These are phyloP conservation scores for Pythium chondricola DNA, from an alignment of 352 stramenopile species.

Conservation along the genomic window DNA sequence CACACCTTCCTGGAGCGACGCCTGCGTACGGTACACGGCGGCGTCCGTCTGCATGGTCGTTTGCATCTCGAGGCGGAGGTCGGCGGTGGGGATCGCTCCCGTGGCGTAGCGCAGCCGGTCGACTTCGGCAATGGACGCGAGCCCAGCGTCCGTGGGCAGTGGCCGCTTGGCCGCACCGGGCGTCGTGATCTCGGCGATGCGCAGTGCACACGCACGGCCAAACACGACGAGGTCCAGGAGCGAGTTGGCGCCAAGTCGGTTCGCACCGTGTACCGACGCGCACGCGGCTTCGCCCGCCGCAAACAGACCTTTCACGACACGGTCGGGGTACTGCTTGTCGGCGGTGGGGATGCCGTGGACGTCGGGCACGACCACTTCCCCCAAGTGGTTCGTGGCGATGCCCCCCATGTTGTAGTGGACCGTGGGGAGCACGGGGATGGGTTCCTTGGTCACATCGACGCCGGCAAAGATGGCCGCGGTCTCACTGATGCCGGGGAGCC, in stretches of 20 bases:
- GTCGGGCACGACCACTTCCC: conserved; percentile 86
- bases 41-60: conserved; percentile 52
- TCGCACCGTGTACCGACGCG: conserved; percentile 95
- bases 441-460: conserved; percentile 97
- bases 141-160: conserved; percentile 77
- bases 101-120: conserved; percentile 88
- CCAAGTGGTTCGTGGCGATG: conserved; percentile 94
- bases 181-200: conserved; percentile 92
- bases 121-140: conserved; percentile 84
- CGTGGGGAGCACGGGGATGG: conserved; percentile 95
- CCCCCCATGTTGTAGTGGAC: conserved; percentile 99
- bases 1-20: conserved; percentile 76
- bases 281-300: conserved; percentile 93
- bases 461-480: conserved; percentile 96
- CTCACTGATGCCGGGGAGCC: conserved; percentile 94
- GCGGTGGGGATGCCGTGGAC: conserved; percentile 59
- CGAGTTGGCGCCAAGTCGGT: conserved; percentile 90
- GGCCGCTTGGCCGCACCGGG: conserved; percentile 80
- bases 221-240: conserved; percentile 98
- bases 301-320: conserved; percentile 93
- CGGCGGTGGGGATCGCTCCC: conserved; percentile 68
- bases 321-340: conserved; percentile 77
- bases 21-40: conserved; percentile 50
- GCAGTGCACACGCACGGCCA: conserved; percentile 89
- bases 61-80: conserved; percentile 76